phyloP scores from a whole-genome alignment of 2,329 filamentous ascomycete species.

The Fusarium nanum region DNA sequence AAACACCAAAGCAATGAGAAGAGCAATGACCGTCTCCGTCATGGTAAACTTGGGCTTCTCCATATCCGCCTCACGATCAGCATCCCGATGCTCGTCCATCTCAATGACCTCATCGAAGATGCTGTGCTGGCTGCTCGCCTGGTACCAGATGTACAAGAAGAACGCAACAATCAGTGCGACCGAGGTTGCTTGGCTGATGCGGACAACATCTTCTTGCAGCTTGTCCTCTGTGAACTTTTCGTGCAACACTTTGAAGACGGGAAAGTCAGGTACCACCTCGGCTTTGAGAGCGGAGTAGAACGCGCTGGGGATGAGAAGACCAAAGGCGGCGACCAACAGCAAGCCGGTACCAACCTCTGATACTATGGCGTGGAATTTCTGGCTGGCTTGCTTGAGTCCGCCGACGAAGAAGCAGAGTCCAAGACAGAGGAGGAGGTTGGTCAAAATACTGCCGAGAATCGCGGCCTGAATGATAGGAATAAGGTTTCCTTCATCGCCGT shows the following conservation, averaged over 20 bases:
- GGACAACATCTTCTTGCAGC: slow-evolving; percentile 61
- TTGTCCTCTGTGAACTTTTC: slow-evolving; percentile 49
- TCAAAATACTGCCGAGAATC: slow-evolving; percentile 75
- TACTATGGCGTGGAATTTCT: slow-evolving; percentile 73
- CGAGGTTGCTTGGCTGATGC: slow-evolving; percentile 71
- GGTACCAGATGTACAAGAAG: slow-evolving; percentile 67
- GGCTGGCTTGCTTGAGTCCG: slow-evolving; percentile 67
- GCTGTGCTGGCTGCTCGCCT: slow-evolving; percentile 72
- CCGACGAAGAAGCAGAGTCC: slow-evolving; percentile 76
- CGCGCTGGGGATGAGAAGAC: slow-evolving; percentile 51
- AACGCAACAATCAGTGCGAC: slow-evolving; percentile 72
- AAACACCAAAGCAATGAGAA: slow-evolving; percentile 66
- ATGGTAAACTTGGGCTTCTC: slow-evolving; percentile 73
- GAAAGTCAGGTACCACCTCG: slow-evolving; percentile 40
- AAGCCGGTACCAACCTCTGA: slow-evolving; percentile 75
- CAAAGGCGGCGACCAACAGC: slow-evolving; percentile 67
- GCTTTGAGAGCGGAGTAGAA: slow-evolving; percentile 53
- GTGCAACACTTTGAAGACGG: slow-evolving; percentile 37
- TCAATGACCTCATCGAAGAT: slow-evolving; percentile 70
- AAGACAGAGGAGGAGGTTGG: slow-evolving; percentile 74
- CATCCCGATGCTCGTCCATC: slow-evolving; percentile 62
- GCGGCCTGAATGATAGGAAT: slow-evolving; percentile 75
- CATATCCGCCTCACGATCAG: slow-evolving; percentile 67
- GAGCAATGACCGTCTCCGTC: slow-evolving; percentile 70
- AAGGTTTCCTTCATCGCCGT: slow-evolving; percentile 51